Conservation (phyloP, 163 green algal genomes). For the Scenedesmus sp. region DNA sequence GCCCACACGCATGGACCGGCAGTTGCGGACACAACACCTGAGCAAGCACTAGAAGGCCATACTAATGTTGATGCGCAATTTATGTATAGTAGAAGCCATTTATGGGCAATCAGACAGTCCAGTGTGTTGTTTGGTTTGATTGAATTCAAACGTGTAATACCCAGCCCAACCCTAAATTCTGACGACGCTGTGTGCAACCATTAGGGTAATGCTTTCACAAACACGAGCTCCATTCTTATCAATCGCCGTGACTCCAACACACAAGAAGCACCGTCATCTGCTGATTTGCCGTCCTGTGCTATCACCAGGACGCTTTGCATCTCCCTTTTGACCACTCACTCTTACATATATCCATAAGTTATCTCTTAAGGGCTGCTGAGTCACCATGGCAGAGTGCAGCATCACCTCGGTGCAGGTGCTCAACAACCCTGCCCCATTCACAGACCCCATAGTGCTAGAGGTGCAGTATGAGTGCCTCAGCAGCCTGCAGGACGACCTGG, state of each 20-base stretch:
- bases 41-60: too few relatives aligned
- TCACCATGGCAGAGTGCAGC: constrained; percentile 87
- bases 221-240: neutral
- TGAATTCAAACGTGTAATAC: neutral
- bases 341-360: neutral
- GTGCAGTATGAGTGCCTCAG: constrained; percentile 98
- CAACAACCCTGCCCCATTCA: constrained; percentile 90
- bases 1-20: too few relatives aligned
- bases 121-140: too few relatives aligned
- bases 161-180: neutral
- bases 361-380: neutral
- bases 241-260: neutral
- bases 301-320: neutral
- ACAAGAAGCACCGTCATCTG: neutral
- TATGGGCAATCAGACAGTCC: too few relatives aligned
- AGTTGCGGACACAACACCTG: too few relatives aligned
- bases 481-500: constrained; percentile 90
- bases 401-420: constrained; percentile 91
- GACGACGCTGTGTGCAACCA: neutral
- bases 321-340: neutral
- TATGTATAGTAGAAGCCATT: too few relatives aligned
- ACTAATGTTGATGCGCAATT: too few relatives aligned
- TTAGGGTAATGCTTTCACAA: neutral
- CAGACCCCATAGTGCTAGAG: constrained; percentile 94
- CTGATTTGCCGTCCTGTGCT: neutral